A percentile compares a stretch with the other conserved stretches of the same genome.
phyloP scores from a whole-genome alignment of 306 rosid species.

The Prunus mira region DNA sequence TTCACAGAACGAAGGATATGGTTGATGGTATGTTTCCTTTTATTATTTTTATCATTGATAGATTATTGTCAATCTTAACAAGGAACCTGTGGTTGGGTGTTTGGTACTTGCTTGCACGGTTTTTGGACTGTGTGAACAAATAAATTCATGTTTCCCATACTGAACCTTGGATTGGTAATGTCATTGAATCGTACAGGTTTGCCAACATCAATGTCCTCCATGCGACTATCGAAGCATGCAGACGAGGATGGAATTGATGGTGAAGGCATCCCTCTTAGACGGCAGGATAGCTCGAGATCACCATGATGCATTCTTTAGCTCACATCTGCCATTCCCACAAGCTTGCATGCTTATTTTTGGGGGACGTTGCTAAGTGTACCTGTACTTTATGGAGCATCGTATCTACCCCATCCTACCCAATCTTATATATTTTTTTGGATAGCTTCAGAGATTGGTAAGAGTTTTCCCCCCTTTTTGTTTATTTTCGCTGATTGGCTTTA shows the following conservation, averaged over 20 bases:
- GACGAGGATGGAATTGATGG: slow-evolving; percentile 69
- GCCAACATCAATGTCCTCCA: slow-evolving; percentile 35
- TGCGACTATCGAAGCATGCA: slow-evolving; percentile 66
- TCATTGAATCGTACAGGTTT: slow-evolving; percentile 41
- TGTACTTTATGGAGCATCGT: slow-evolving; percentile 37
- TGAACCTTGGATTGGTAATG: slow-evolving; percentile 19
- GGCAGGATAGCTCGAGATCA: slow-evolving; percentile 65
- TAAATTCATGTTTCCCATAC: background rate
- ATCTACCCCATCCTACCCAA: slow-evolving; percentile 12
- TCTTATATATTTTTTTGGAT: slow-evolving; percentile 29
- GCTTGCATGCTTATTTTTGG: slow-evolving; percentile 21
- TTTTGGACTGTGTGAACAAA: background rate
- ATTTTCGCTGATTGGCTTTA: slow-evolving; percentile 20
- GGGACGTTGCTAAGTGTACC: slow-evolving; percentile 34
- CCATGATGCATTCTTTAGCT: slow-evolving; percentile 38
- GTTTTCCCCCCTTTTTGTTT: slow-evolving; percentile 28
- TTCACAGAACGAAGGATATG: slow-evolving; percentile 98
- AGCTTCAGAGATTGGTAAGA: slow-evolving; percentile 38
- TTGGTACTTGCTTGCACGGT: slow-evolving; percentile 1
- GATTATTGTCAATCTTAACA: background rate
- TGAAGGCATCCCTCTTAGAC: slow-evolving; percentile 91
- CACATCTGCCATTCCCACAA: slow-evolving; percentile 18
- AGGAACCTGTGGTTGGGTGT: background rate
- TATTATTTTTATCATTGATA: background rate
- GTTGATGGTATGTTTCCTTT: slow-evolving; percentile 61